Evolutionary conservation across 495 filamentous ascomycete genomes (phyloP).

Genomic region (Hypoxylon perforatum): DNA sequence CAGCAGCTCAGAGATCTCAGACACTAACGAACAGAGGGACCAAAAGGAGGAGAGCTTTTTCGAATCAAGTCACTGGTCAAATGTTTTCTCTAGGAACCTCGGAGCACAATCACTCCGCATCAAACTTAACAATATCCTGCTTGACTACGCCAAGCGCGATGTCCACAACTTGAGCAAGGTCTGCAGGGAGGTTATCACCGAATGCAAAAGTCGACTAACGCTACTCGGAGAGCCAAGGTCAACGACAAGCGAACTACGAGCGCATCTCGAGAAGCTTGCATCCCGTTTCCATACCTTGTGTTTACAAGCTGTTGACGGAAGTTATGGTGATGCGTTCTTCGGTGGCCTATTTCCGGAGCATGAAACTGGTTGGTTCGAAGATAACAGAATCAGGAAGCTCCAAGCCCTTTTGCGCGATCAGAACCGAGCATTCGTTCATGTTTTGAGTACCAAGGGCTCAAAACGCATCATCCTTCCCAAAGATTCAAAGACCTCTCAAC

Average conservation of each 20-base stretch:
- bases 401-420: constrained; percentile 41
- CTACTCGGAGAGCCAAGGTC: constrained; percentile 34
- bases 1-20: constrained; percentile 52
- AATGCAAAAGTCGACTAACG: constrained; percentile 11
- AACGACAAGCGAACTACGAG: constrained; percentile 20
- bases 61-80: constrained; percentile 50
- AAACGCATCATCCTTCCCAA: constrained; percentile 37
- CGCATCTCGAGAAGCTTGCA: constrained; percentile 36
- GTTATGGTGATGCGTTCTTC: constrained; percentile 38
- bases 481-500: neutral
- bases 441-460: constrained; percentile 34
- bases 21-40: constrained; percentile 48
- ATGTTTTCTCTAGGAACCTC: constrained; percentile 34
- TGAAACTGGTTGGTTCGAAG: neutral
- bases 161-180: constrained; percentile 44
- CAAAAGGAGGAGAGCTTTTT: constrained; percentile 56
- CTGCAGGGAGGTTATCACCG: constrained; percentile 33
- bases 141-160: constrained; percentile 42
- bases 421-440: constrained; percentile 33
- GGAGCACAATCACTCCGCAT: constrained; percentile 46
- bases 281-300: constrained; percentile 38
- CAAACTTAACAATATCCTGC: constrained; percentile 48
- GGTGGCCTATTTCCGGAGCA: constrained; percentile 18
- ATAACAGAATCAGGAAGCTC: constrained; percentile 35
- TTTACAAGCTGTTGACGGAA: constrained; percentile 36